Evolutionary conservation across 257 asterid genomes (phyloP).

Genomic region (Ocimum tenuiflorum): DNA sequence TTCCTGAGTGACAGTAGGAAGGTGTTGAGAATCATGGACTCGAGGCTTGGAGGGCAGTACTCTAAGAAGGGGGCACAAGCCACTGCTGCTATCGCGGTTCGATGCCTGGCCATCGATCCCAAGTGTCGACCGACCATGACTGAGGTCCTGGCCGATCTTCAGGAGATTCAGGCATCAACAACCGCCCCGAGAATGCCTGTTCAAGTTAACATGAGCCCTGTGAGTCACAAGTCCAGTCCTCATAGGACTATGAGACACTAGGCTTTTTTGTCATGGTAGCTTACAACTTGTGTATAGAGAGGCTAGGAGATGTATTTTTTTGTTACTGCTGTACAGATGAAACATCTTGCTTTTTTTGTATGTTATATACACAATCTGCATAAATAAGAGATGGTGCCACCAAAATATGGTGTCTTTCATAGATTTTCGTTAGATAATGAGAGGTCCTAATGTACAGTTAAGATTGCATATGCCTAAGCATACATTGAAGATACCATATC

Average conservation of each 20-base stretch:
- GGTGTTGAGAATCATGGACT: slow-evolving; percentile 50
- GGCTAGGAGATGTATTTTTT: background rate
- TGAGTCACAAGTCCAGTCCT: background rate
- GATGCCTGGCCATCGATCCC: slow-evolving; percentile 36
- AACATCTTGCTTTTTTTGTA: background rate
- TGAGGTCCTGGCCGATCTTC: slow-evolving; percentile 34
- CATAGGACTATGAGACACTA: slow-evolving; percentile 15
- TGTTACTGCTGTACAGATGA: background rate
- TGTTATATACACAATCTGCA: too few relatives aligned
- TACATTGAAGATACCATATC: background rate
- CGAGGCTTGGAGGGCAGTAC: slow-evolving; percentile 53
- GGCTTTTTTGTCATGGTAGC: slow-evolving; percentile 22
- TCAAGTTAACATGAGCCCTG: background rate
- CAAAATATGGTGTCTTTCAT: background rate
- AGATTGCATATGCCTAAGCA: background rate
- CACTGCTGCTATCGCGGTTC: slow-evolving; percentile 33
- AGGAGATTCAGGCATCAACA: slow-evolving; percentile 23
- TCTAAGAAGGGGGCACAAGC: slow-evolving; percentile 45
- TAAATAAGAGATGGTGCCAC: too few relatives aligned
- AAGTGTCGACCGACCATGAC: slow-evolving; percentile 40
- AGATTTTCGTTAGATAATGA: background rate
- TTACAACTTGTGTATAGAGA: background rate
- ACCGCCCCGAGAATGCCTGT: slow-evolving; percentile 5
- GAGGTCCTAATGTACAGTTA: slow-evolving; percentile 19
- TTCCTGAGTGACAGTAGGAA: slow-evolving; percentile 39